Base-by-base conservation (phyloP, 306 rosid genomes). In the Dalbergia cochinchinensis region DNA sequence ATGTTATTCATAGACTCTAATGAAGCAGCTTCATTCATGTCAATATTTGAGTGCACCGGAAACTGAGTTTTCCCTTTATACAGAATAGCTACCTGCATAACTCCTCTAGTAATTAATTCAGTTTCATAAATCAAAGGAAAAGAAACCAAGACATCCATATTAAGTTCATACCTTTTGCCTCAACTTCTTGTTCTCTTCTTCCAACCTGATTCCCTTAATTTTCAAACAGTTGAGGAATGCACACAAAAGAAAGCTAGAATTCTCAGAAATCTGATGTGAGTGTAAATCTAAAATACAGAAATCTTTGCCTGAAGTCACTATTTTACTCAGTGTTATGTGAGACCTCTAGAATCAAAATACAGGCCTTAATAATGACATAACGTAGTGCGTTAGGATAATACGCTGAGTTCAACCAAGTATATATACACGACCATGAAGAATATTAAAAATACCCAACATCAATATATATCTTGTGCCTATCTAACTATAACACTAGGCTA, bases 141-240 rank as follows among this genome's bases (percentile, higher is more conserved):
- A 73, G 13, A 41, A 20, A 73, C 19, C n/a, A 0, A 33, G 16
- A 37, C 14, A 65, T n/a, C 8, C 10, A 26, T 70, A 19, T 4
- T 7, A 20, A 20, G 15, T 66, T 14, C 53, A 78, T 73, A 83
- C 86, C 83, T 78, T 68, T 26, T 53, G 76, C 78, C 67, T 73
- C 26, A 83, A 57, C n/a, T 16, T 67, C 74, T 61, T 58, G 78
- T 83, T 83, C 63, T 83, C 73, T 61, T 78, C 81, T 31, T 42
- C 77, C 86, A 83, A 50, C 15, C 48, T 11, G 4, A 33, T 14
- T 41, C 69, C 78, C 83, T 78, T 65, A 8, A 53, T 69, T 34
- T 19, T 12, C 66, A 59, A 55, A 37, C 41, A 55, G 73, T 48
- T 58, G 37, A 47, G 53, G 39, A 53, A 54, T 62, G 67, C 44